Base-by-base conservation (phyloP, 1,284 basidiomycete genomes). In the Anthracocystis panici-leucophaei region DNA sequence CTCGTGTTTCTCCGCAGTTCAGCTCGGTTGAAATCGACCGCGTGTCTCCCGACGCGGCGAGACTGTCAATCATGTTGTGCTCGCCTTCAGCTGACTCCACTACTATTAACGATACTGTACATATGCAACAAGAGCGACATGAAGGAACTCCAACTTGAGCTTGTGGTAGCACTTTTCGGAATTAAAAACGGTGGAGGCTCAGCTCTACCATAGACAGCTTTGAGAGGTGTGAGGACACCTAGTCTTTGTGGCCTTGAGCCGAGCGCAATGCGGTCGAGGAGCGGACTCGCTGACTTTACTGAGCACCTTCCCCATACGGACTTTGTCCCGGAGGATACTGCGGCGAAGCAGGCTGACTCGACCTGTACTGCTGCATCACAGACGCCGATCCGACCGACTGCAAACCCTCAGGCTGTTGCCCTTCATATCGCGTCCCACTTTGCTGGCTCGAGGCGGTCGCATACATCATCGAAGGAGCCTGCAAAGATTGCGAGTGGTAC, bases 321-420 rank as follows among this genome's bases (percentile, higher is more conserved):
- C 60, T 56, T 27, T 67, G 58, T 27, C 33, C 16, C 27, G 49
- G 49, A 5, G 55, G 16, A 45, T 58, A 62, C 18, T 46, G 29
- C 20, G 44, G 49, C 45, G 57, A 50, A 25, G 44, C 6, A n/a
- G 63, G 33, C 40, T 60, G 65, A 33, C n/a, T 45, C 42, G 52
- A 21, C 41, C 40, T 23, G 16, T 58, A 50, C 57, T 41, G 52
- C 29, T 54, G 56, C 38, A 27, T 10, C 57, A 48, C 38, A 25
- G 58, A 42, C 25, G 46, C 29, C 25, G 44, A 50, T 27, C 48
- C 38, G 10, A 16, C 21, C 33, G 33, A 12, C 31, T 23, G 44
- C 33, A 48, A 20, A 10, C 44, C n/a, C 21, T 57, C 12, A 9
- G 27, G 44, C 25, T 48, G 55, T 18, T 57, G 55, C 5, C 23